Base-by-base conservation (phyloP, 106 monocot species). In the Agapanthus africanus region DNA sequence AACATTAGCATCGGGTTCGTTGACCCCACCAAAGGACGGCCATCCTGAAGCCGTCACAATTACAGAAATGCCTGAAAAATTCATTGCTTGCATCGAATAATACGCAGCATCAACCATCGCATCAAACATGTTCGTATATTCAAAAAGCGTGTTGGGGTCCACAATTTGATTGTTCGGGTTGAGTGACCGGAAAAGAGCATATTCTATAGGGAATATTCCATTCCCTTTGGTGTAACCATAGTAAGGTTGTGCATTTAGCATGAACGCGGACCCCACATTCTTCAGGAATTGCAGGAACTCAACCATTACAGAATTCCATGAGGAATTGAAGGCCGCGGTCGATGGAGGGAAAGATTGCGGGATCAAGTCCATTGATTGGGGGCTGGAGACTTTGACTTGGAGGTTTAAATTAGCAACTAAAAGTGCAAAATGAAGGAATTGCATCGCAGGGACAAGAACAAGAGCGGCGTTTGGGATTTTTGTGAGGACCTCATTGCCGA, bases 31-130 rank as follows among this genome's bases (percentile, higher is more conserved):
- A 4, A 69, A 60, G 69, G 77, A 91, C 22, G 95, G 95, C 95
- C 95, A 95, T 15, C 95, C 95, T 28, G 95, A 78, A 66, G 83
- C 83, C 1, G 95, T 95, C 40, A 95, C 95, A 32, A 88, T 36
- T 52, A 95, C 70, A 5, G 91, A 88, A 60, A 95, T 86, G 6
- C 54, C 78, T 0, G 88, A 73, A 63, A 91, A 91, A 72, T 91
- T 91, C 26, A 95, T 71, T 38, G 83, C 88, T 73, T 85, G 67
- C 73, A 95, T 95, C 0, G 91, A 85, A 75, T 78, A 88, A 74
- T 91, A 88, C 11, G 88, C 70, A 56, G 91, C 85, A 85, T 95
- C 95, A 41, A 95, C 85, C 91, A 95, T 91, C 0, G 85, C 83
- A 84, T 88, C 95, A 70, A 95, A 91, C 95, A 95, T 91, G 63